Conservation (phyloP, 805 yeast genomes). For the Candida coquimbonensis region DNA sequence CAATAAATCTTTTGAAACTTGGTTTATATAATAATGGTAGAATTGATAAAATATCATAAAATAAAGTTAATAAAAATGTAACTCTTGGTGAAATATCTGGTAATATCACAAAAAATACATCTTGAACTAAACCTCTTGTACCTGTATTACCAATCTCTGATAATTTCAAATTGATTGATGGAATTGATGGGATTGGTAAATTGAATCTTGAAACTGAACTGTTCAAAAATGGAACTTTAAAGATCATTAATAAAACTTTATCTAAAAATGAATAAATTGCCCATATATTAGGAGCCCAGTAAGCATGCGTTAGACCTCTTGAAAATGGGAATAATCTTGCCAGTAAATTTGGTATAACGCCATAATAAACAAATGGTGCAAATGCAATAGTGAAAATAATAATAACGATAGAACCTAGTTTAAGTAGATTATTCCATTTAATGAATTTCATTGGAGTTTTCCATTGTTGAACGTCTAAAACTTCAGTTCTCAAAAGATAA, state of each 20-base stretch:
- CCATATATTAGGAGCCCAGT: constrained; percentile 99
- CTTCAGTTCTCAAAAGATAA: constrained; percentile 69
- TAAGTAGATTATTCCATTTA: constrained; percentile 51
- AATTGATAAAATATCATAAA: constrained; percentile 73
- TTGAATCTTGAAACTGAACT: constrained; percentile 29
- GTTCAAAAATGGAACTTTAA: constrained; percentile 32
- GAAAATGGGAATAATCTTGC: constrained; percentile 84
- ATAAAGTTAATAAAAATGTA: constrained; percentile 76
- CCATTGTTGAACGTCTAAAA: constrained; percentile 32
- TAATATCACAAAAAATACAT: constrained; percentile 70
- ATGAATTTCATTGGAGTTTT: constrained; percentile 29
- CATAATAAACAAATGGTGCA: constrained; percentile 60
- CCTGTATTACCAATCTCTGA: constrained; percentile 34
- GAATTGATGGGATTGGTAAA: constrained; percentile 27
- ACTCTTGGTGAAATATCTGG: constrained; percentile 74
- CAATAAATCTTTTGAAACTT: constrained; percentile 70
- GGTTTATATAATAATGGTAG: constrained; percentile 69
- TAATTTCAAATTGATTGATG: constrained; percentile 23
- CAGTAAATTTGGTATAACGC: constrained; percentile 57
- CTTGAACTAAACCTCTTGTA: constrained; percentile 90
- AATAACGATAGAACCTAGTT: constrained; percentile 58
- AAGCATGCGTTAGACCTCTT: constrained; percentile 93
- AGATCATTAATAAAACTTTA: constrained; percentile 49
- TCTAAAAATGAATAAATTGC: constrained; percentile 85
- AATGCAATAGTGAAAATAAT: constrained; percentile 61